Evolutionary conservation across 169 alveolate genomes (phyloP).

Genomic region (Eimeria falciformis): DNA sequence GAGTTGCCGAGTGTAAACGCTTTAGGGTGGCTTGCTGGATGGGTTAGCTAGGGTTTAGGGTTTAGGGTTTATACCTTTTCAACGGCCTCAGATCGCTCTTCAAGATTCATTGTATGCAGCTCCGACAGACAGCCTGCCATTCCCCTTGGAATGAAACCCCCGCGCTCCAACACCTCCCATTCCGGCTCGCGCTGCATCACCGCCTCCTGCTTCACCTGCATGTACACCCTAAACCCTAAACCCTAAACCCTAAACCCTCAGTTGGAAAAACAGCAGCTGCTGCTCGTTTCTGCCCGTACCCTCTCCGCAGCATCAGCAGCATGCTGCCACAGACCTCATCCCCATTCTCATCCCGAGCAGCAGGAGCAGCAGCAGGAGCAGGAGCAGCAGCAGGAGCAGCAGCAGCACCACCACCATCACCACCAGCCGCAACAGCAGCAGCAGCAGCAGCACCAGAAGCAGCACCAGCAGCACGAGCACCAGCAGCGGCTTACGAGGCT

Average conservation of each 20-base stretch:
- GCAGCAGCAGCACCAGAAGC: not conserved
- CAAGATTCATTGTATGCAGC: not conserved
- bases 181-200: slow-evolving; percentile 9
- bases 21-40: not conserved
- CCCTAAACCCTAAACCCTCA: slow-evolving; percentile 48
- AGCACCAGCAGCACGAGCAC: not conserved
- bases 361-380: not conserved
- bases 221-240: slow-evolving; percentile 34
- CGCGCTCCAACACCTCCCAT: slow-evolving; percentile 21
- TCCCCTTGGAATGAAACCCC: not conserved
- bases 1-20: not conserved
- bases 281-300: slow-evolving; percentile 15
- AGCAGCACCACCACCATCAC: slow-evolving; percentile 42
- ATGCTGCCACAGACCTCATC: not conserved
- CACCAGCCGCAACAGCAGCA: slow-evolving; percentile 12
- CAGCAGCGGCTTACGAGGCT: not conserved
- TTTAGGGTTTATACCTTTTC: slow-evolving; percentile 24
- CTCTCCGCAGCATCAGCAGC: not conserved
- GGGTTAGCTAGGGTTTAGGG: slow-evolving; percentile 32
- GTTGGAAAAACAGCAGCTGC: not conserved
- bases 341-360: not conserved
- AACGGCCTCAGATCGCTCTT: not conserved
- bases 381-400: slow-evolving; percentile 41
- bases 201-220: slow-evolving; percentile 22
- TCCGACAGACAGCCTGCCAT: not conserved